Percentiles rank a stretch among this genome's conserved stretches.
phyloP scores from a whole-genome alignment of 495 filamentous ascomycete genomes.

The Xylaria longipes region DNA sequence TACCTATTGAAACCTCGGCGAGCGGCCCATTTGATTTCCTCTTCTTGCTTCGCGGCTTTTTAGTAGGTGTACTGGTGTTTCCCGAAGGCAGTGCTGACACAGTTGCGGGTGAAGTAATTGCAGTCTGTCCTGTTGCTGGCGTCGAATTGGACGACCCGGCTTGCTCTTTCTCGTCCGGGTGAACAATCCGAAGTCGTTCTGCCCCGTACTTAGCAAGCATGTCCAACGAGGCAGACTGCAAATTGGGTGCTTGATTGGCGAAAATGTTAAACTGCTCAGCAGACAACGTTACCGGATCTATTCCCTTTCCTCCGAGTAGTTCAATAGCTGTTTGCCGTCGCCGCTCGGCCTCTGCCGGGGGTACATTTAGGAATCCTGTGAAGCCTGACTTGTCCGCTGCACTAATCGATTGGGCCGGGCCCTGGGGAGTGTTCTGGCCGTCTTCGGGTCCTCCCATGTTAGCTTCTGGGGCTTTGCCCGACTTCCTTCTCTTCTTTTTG shows the following conservation, averaged over 20 bases:
- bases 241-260: slow-evolving; percentile 53
- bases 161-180: slow-evolving; percentile 43
- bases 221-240: slow-evolving; percentile 51
- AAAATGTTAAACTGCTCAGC: slow-evolving; percentile 59
- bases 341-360: slow-evolving; percentile 50
- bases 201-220: slow-evolving; percentile 56
- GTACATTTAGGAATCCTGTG: slow-evolving; percentile 44
- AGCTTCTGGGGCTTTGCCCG: slow-evolving; percentile 34
- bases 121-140: slow-evolving; percentile 21
- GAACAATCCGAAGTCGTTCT: slow-evolving; percentile 53
- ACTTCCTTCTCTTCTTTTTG: slow-evolving; percentile 38
- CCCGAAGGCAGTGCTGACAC: slow-evolving; percentile 15
- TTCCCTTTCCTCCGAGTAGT: slow-evolving; percentile 41
- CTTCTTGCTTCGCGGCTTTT: slow-evolving; percentile 37
- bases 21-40: slow-evolving; percentile 35
- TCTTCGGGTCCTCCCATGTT: slow-evolving; percentile 24
- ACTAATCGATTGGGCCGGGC: slow-evolving; percentile 22
- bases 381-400: not conserved
- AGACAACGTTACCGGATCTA: slow-evolving; percentile 52
- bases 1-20: slow-evolving; percentile 25
- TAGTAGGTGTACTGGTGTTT: slow-evolving; percentile 28
- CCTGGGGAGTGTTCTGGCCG: slow-evolving; percentile 14
- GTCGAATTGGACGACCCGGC: slow-evolving; percentile 34
- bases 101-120: slow-evolving; percentile 21
- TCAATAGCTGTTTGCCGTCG: slow-evolving; percentile 49